phyloP scores from a whole-genome alignment of 257 asterid species.

The Nicotiana benthamiana region DNA sequence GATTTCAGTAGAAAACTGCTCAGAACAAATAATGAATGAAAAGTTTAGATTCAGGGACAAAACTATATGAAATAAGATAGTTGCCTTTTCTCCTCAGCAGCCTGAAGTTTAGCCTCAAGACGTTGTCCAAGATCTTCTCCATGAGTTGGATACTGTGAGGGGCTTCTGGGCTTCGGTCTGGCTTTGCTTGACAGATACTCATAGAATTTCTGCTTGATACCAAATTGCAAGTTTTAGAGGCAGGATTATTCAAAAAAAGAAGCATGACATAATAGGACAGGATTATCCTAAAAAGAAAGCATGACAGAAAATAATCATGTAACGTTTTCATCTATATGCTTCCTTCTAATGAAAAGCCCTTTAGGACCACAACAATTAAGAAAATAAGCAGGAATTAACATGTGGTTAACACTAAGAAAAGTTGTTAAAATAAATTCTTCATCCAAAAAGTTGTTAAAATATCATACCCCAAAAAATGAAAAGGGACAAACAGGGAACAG shows the following conservation, averaged over 20 bases:
- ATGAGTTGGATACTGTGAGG: slow-evolving; percentile 52
- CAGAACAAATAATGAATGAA: neutral
- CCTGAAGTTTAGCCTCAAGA: slow-evolving; percentile 94
- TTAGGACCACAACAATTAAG: neutral
- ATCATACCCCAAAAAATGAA: neutral
- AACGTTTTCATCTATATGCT: neutral
- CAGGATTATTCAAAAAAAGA: neutral
- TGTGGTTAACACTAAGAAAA: neutral
- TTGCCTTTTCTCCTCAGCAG: slow-evolving; percentile 91
- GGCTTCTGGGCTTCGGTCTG: slow-evolving; percentile 79
- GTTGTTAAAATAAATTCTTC: neutral
- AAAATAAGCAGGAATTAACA: neutral
- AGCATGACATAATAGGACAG: neutral
- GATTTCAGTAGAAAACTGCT: neutral
- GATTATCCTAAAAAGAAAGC: neutral
- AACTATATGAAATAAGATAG: neutral
- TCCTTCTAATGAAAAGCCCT: neutral
- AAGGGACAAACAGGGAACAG: neutral
- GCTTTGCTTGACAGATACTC: slow-evolving; percentile 88
- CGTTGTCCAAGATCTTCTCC: slow-evolving; percentile 88
- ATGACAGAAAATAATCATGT: neutral
- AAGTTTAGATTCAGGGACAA: neutral
- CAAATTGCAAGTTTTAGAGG: slow-evolving; percentile 4
- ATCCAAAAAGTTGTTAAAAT: neutral
- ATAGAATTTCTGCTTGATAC: slow-evolving; percentile 57